Base-by-base conservation (phyloP, 768 basidiomycete genomes). In the Lactarius tabidus region DNA sequence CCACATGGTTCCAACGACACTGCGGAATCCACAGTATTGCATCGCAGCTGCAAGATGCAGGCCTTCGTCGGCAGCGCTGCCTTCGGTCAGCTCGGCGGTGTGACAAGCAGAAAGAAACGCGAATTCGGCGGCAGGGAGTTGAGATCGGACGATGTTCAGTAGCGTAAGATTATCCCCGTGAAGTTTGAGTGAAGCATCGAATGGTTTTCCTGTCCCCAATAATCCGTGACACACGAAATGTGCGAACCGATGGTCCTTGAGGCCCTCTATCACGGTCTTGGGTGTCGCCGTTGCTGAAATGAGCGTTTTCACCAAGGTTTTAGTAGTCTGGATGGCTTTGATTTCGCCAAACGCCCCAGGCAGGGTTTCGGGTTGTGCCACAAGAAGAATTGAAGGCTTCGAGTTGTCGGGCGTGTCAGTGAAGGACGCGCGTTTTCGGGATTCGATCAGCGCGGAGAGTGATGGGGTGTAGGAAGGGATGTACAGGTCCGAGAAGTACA, bases 311-410 rank as follows among this genome's bases (percentile, higher is more conserved):
- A 43, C 52, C 8, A 15, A 8, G 1, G 39, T 15, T 26, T 36
- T 20, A 3, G 38, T 38, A 15, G 38, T 5, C 15, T 15, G 1
- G 38, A 62, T 20, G 12, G 31, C 15, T 3, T 53, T 7, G 29
- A 62, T 60, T 17, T 61, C 64, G 5, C 33, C 39, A 8, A 14
- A 26, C 31, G 61, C 61, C 20, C 39, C 23, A 20, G 2, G 20
- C 5, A 62, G 39, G n/a, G 29, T 31, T 3, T 26, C 39, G 26
- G 53, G 61, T 17, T 62, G 61, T 10, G 23, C 23, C 6, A 62
- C 39, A 15, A 62, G 53, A 23, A 62, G 53, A 1, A 62, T n/a
- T 7, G 60, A 62, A 43, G 61, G 61, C 31, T 62, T 56, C 3
- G 33, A 8, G 33, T 33, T 33, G 33, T 33, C 33, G 33, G 8